Evolutionary conservation across 2,329 filamentous ascomycete species (phyloP).

Genomic region (Scedosporium apiospermum): DNA sequence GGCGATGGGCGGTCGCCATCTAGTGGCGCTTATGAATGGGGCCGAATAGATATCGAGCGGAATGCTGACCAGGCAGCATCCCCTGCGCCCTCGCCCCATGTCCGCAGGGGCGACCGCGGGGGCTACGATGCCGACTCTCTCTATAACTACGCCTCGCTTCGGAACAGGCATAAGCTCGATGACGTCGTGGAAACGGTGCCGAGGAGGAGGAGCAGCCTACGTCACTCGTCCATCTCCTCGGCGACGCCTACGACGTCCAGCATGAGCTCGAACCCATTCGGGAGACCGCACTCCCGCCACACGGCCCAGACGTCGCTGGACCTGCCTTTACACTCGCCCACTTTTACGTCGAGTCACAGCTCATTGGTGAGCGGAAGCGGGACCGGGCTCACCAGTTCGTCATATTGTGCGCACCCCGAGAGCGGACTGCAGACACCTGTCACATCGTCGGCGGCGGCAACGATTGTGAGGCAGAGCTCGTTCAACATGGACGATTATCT

Average conservation of each 20-base stretch:
- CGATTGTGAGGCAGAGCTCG: neutral
- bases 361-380: slow-evolving; percentile 8
- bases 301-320: slow-evolving; percentile 37
- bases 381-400: neutral
- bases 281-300: slow-evolving; percentile 29
- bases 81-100: slow-evolving; percentile 11
- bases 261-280: slow-evolving; percentile 28
- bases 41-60: slow-evolving; percentile 6
- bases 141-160: slow-evolving; percentile 13
- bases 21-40: neutral
- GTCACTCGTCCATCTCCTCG: slow-evolving; percentile 32
- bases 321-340: slow-evolving; percentile 12
- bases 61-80: slow-evolving; percentile 1
- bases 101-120: slow-evolving; percentile 9
- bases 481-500: slow-evolving; percentile 30
- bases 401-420: slow-evolving; percentile 9
- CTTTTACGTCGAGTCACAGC: slow-evolving; percentile 11
- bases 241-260: slow-evolving; percentile 30
- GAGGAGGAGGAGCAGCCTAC: slow-evolving; percentile 23
- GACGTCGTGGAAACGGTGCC: slow-evolving; percentile 22
- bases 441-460: neutral
- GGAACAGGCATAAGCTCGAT: slow-evolving; percentile 15
- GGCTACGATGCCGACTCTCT: slow-evolving; percentile 7
- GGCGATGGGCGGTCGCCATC: neutral
- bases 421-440: slow-evolving; percentile 7